Conservation (phyloP, 2,329 filamentous ascomycete species). For the Penicillium digitatum region DNA sequence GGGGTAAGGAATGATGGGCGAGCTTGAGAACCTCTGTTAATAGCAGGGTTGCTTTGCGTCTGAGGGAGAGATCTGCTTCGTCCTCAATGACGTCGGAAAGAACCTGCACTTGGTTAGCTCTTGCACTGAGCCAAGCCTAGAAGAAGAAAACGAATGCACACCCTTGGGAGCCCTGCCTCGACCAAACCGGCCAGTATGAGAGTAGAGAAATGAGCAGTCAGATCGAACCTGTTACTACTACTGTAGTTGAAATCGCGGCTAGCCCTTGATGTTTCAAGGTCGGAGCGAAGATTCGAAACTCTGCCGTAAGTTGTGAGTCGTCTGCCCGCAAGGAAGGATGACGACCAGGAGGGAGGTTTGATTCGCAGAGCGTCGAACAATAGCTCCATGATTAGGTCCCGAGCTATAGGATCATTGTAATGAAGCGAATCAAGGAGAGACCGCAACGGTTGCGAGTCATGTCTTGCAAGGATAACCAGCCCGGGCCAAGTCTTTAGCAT, state of each 20-base stretch:
- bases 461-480: slow-evolving; percentile 80
- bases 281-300: slow-evolving; percentile 74
- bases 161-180: slow-evolving; percentile 67
- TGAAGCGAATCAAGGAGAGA: slow-evolving; percentile 70
- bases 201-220: slow-evolving; percentile 91
- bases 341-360: slow-evolving; percentile 91
- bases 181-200: slow-evolving; percentile 81
- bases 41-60: slow-evolving; percentile 83
- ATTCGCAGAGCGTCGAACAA: slow-evolving; percentile 81
- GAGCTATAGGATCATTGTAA: slow-evolving; percentile 53
- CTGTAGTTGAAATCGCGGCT: slow-evolving; percentile 59
- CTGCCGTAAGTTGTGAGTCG: slow-evolving; percentile 94
- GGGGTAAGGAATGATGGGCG: slow-evolving; percentile 77
- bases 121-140: neutral
- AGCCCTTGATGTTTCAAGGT: slow-evolving; percentile 50
- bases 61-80: slow-evolving; percentile 54
- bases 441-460: slow-evolving; percentile 76
- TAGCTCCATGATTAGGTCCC: slow-evolving; percentile 81
- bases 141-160: slow-evolving; percentile 19
- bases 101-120: slow-evolving; percentile 33
- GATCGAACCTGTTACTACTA: slow-evolving; percentile 62
- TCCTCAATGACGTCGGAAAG: slow-evolving; percentile 50
- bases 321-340: slow-evolving; percentile 87
- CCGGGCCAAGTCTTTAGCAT: slow-evolving; percentile 93
- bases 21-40: slow-evolving; percentile 90